A percentile compares a stretch with the other conserved stretches of the same genome.
Evolutionary conservation across 179 eudicot genomes (phyloP).

Genomic region (Silene coronaria): DNA sequence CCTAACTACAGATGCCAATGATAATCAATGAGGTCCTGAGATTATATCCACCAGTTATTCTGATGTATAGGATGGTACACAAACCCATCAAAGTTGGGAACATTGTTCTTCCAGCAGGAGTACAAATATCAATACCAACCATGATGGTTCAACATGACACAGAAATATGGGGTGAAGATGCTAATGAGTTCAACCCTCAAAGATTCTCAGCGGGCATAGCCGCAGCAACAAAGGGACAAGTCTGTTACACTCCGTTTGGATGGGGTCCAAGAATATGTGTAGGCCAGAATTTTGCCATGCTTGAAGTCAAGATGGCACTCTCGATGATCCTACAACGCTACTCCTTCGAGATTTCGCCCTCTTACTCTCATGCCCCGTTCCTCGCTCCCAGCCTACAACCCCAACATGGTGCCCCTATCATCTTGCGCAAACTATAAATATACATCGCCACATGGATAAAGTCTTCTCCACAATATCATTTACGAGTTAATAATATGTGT

Average conservation of each 20-base stretch:
- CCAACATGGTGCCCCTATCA: conserved; percentile 27
- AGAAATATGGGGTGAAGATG: conserved; percentile 30
- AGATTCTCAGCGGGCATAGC: conserved; percentile 28
- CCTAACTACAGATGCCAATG: conserved; percentile 23
- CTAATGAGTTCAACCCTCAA: conserved; percentile 23
- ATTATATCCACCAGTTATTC: conserved; percentile 29
- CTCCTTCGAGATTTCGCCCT: conserved; percentile 23
- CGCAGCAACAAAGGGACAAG: conserved; percentile 25
- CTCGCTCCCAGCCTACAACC: conserved; percentile 30
- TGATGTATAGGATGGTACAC: conserved; percentile 29
- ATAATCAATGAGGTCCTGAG: conserved; percentile 28
- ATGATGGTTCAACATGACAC: conserved; percentile 25
- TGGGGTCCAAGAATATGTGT: conserved; percentile 32
- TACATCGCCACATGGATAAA: background rate
- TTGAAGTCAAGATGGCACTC: conserved; percentile 32
- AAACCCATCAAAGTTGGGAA: conserved; percentile 27
- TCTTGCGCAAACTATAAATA: conserved; percentile 19
- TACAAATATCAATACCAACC: conserved; percentile 30
- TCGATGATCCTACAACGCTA: conserved; percentile 30
- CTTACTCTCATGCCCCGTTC: conserved; percentile 27
- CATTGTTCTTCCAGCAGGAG: conserved; percentile 24
- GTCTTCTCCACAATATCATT: background rate
- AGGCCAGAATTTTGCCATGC: conserved; percentile 31
- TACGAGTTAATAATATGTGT: background rate
- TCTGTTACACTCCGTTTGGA: conserved; percentile 26